Percentiles rank a stretch among this genome's conserved stretches.
Evolutionary conservation across 1,284 basidiomycete species (phyloP).

Genomic region (Ustilago sp.): DNA sequence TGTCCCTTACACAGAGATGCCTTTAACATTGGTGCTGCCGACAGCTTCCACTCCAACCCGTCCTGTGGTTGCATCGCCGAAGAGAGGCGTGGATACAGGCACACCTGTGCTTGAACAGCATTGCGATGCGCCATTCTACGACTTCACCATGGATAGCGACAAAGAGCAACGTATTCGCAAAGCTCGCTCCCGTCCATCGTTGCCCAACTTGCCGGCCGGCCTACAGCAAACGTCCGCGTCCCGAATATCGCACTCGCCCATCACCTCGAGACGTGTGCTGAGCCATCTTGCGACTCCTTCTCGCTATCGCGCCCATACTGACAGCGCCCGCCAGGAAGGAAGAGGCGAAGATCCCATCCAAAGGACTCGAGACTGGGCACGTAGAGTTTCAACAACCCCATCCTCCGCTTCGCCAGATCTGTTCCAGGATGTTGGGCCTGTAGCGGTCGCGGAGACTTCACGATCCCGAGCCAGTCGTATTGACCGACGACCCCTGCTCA

Average conservation of each 20-base stretch:
- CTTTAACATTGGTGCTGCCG: background rate
- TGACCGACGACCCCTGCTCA: slow-evolving; percentile 11
- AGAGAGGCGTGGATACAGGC: slow-evolving; percentile 19
- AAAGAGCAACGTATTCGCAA: slow-evolving; percentile 37
- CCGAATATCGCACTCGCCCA: background rate
- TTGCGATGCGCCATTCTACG: slow-evolving; percentile 38
- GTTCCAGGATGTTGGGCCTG: background rate
- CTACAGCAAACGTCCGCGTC: background rate
- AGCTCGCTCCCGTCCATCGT: slow-evolving; percentile 29
- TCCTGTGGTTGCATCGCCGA: background rate
- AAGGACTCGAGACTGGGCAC: slow-evolving; percentile 25
- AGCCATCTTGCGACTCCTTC: slow-evolving; percentile 26
- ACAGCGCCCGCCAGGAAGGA: background rate
- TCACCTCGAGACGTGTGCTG: slow-evolving; percentile 11
- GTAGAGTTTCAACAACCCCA: slow-evolving; percentile 25
- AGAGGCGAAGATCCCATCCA: slow-evolving; percentile 10
- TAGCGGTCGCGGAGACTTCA: slow-evolving; percentile 13
- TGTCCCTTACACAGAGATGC: background rate
- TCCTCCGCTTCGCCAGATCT: slow-evolving; percentile 17
- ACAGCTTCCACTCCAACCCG: background rate
- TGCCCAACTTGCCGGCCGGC: slow-evolving; percentile 17
- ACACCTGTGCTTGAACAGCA: slow-evolving; percentile 38
- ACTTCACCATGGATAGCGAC: slow-evolving; percentile 51
- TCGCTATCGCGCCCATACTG: background rate
- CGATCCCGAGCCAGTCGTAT: slow-evolving; percentile 30